These are phyloP conservation scores for Termitomyces sp. DNA, from an alignment of 768 basidiomycete genomes.

Conservation along the genomic window DNA sequence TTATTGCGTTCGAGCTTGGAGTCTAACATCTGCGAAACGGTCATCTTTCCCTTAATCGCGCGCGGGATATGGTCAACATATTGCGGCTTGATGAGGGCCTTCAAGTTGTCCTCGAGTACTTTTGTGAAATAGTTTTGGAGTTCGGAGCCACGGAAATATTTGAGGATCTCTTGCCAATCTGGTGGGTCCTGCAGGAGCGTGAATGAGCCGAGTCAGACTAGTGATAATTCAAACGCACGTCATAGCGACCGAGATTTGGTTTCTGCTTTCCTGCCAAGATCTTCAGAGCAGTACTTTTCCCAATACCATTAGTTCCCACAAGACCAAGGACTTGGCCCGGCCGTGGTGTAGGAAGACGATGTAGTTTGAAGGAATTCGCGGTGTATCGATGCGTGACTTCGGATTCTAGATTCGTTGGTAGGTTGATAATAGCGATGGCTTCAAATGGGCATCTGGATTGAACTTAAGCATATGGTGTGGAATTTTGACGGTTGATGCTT, in stretches of 20 bases:
- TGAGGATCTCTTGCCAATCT: slow-evolving; percentile 98
- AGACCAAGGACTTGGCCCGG: slow-evolving; percentile 99
- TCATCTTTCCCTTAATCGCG: slow-evolving; percentile 88
- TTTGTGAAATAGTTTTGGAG: slow-evolving; percentile 99
- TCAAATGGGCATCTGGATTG: slow-evolving; percentile 90
- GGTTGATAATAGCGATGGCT: slow-evolving; percentile 97
- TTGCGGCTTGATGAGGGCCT: slow-evolving; percentile 99
- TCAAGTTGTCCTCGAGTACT: slow-evolving; percentile 96
- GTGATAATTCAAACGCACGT: slow-evolving; percentile 48
- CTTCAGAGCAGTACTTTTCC: slow-evolving; percentile 97
- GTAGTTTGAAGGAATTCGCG: slow-evolving; percentile 98
- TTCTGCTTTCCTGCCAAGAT: slow-evolving; percentile 96
- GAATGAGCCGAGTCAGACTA: background rate
- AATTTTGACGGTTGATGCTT: slow-evolving; percentile 28
- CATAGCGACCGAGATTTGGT: slow-evolving; percentile 96
- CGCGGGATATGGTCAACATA: slow-evolving; percentile 99
- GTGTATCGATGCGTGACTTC: slow-evolving; percentile 98
- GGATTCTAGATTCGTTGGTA: slow-evolving; percentile 94
- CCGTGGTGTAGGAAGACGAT: slow-evolving; percentile 94
- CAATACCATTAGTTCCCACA: slow-evolving; percentile 99
- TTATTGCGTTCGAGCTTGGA: slow-evolving; percentile 88
- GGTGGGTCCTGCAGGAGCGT: slow-evolving; percentile 76
- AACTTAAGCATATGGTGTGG: background rate
- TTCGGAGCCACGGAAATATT: slow-evolving; percentile 98
- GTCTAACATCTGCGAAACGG: slow-evolving; percentile 90